A percentile compares a stretch with the other conserved stretches of the same genome.
Evolutionary conservation across 1,284 basidiomycete species (phyloP).

Genomic region (Sporisorium graminicola): DNA sequence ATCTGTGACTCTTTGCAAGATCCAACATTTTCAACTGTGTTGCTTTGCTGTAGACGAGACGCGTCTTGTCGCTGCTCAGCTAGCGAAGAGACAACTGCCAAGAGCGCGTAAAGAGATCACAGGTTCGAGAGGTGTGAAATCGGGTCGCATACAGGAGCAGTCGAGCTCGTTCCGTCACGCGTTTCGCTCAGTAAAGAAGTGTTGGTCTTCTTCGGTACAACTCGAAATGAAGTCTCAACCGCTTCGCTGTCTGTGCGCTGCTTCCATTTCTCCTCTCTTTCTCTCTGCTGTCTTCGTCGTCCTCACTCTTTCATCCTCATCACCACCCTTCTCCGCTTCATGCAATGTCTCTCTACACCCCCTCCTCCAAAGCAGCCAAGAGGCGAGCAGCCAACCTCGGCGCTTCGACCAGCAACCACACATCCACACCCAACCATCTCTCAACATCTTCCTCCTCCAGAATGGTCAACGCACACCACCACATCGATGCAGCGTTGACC

Average conservation of each 20-base stretch:
- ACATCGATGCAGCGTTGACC: constrained; percentile 73
- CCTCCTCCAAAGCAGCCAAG: constrained; percentile 49
- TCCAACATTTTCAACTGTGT: constrained; percentile 1
- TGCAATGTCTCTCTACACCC: constrained; percentile 56
- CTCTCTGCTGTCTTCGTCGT: background rate
- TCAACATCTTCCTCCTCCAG: constrained; percentile 27
- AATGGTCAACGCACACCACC: constrained; percentile 34
- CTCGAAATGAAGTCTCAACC: constrained; percentile 13
- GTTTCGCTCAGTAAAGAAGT: constrained; percentile 10
- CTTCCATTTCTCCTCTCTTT: background rate
- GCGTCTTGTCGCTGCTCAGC: background rate
- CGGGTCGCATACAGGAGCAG: background rate
- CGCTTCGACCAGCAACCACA: constrained; percentile 31
- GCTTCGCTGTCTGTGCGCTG: constrained; percentile 19
- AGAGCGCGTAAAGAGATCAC: constrained; percentile 20
- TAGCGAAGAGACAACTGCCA: background rate
- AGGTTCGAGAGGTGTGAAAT: no score
- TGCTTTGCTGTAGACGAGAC: no score
- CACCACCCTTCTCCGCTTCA: background rate
- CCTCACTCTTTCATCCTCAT: background rate
- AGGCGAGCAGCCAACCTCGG: constrained; percentile 36
- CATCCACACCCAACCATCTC: constrained; percentile 32
- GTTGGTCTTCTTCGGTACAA: constrained; percentile 23
- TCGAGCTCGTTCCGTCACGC: background rate
- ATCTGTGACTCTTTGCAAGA: background rate